Evolutionary conservation across 805 yeast species (phyloP).

Genomic region (Kuraishia hungarica): DNA sequence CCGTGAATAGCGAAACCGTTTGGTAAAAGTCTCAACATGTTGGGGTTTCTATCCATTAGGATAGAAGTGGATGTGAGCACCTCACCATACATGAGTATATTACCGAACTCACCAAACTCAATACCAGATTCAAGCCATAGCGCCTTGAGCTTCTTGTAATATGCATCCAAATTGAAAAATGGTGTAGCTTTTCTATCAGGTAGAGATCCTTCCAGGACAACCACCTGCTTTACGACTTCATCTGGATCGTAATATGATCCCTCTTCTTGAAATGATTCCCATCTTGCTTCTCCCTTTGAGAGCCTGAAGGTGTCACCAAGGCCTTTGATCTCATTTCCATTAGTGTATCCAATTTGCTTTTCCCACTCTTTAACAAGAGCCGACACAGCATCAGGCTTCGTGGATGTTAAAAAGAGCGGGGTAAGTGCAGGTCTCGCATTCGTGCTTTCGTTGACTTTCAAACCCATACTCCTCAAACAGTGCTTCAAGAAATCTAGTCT

Average conservation of each 20-base stretch:
- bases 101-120: conserved; percentile 41
- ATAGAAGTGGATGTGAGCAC: conserved; percentile 85
- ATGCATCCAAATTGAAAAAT: conserved; percentile 56
- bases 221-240: conserved; percentile 46
- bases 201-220: conserved; percentile 27
- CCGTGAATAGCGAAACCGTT: conserved; percentile 66
- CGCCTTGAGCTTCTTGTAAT: conserved; percentile 35
- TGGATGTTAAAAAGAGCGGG: conserved; percentile 50
- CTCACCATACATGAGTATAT: conserved; percentile 67
- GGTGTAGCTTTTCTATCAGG: conserved; percentile 59
- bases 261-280: conserved; percentile 11
- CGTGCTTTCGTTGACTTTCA: conserved; percentile 53
- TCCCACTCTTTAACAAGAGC: conserved; percentile 24
- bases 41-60: conserved; percentile 64
- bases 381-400: conserved; percentile 19
- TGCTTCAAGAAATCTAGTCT: conserved; percentile 51
- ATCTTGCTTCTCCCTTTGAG: conserved; percentile 28
- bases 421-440: conserved; percentile 56
- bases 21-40: conserved; percentile 51
- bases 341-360: conserved; percentile 24
- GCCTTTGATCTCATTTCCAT: conserved; percentile 37
- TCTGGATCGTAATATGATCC: conserved; percentile 45
- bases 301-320: conserved; percentile 47
- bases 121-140: conserved; percentile 20
- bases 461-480: conserved; percentile 51